Percentiles rank a stretch among this genome's conserved stretches.
Conservation (phyloP, 768 basidiomycete species). For the Russula abietina region DNA sequence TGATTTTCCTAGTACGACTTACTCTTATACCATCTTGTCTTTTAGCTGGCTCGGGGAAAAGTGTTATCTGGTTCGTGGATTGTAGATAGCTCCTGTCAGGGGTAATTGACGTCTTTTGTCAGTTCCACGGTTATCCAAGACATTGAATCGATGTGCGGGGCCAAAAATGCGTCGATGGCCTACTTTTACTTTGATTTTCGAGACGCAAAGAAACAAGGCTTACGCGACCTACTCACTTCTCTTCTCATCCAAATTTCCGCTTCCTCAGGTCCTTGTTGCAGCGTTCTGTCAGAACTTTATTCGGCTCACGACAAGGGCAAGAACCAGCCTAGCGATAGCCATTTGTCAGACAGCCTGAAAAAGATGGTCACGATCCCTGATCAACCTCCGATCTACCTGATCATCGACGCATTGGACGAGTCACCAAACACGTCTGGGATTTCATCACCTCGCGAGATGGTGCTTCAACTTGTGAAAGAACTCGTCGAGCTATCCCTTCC, state of each 20-base stretch:
- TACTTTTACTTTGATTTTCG: conserved; percentile 9
- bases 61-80: conserved; percentile 1
- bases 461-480: conserved; percentile 1
- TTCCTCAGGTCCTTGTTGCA: neutral
- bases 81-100: neutral
- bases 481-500: neutral
- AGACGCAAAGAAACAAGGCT: neutral
- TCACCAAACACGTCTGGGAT: neutral
- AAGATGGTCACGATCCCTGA: neutral
- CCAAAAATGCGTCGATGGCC: neutral
- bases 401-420: conserved; percentile 4
- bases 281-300: neutral
- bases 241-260: conserved; percentile 1
- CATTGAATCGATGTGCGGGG: neutral
- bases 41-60: conserved; percentile 13
- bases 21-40: neutral
- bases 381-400: neutral
- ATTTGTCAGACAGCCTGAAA: neutral
- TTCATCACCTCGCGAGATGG: neutral
- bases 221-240: neutral
- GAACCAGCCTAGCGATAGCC: neutral
- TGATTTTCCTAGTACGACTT: neutral
- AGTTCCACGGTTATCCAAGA: conserved; percentile 6
- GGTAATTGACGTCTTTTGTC: neutral
- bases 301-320: neutral